Conservation (phyloP, 257 asterid species). For the Solanum dulcamara region DNA sequence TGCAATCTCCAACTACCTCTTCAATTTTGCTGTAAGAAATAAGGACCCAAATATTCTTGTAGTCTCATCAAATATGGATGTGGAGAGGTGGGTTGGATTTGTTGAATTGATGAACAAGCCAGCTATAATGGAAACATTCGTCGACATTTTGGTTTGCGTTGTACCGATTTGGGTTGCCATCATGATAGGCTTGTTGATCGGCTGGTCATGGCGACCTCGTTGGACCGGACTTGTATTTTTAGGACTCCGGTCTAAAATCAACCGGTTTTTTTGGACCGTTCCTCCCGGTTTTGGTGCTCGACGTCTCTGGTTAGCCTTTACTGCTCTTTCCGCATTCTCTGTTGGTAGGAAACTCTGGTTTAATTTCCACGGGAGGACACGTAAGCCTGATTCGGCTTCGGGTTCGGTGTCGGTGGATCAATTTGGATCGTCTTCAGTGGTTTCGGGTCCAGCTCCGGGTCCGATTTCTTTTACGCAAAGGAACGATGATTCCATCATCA, state of each 20-base stretch:
- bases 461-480: not conserved
- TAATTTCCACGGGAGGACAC: constrained; percentile 37
- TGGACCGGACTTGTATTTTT: constrained; percentile 79
- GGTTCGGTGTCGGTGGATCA: constrained; percentile 17
- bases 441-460: not conserved
- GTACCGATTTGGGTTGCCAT: constrained; percentile 99
- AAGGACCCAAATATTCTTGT: not conserved
- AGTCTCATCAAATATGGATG: constrained; percentile 26
- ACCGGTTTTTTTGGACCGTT: constrained; percentile 64
- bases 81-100: constrained; percentile 33
- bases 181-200: constrained; percentile 85
- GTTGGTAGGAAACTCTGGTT: constrained; percentile 68
- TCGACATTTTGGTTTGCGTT: constrained; percentile 76
- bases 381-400: constrained; percentile 15
- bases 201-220: constrained; percentile 96
- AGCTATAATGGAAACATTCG: constrained; percentile 63
- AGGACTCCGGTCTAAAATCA: constrained; percentile 68
- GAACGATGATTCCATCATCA: constrained; percentile 8
- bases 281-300: constrained; percentile 97
- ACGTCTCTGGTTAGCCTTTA: constrained; percentile 78
- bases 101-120: constrained; percentile 43
- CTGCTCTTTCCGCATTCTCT: constrained; percentile 87
- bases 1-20: not conserved
- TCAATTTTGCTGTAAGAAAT: not conserved
- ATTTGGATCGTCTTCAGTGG: not conserved